These are phyloP conservation scores for Apiospora pterosperma DNA, from an alignment of 2,329 filamentous ascomycete genomes.

Conservation along the genomic window DNA sequence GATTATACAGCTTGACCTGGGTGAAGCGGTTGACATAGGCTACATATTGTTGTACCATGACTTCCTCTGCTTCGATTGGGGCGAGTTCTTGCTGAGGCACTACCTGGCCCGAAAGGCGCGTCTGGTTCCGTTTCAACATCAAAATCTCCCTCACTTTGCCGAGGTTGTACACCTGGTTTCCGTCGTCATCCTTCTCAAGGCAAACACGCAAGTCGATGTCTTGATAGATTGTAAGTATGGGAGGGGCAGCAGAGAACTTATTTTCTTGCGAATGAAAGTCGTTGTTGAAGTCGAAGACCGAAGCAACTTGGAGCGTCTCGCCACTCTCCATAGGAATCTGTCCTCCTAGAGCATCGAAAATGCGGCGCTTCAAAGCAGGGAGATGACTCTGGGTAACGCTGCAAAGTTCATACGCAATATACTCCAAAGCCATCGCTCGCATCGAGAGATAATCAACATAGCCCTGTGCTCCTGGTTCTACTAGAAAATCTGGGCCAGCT, in stretches of 20 bases:
- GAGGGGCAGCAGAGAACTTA: conserved; percentile 48
- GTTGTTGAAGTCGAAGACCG: conserved; percentile 80
- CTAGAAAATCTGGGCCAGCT: conserved; percentile 64
- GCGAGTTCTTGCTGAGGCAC: conserved; percentile 46
- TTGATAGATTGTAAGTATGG: conserved; percentile 56
- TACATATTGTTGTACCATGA: conserved; percentile 58
- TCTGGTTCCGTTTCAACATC: conserved; percentile 63
- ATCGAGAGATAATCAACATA: conserved; percentile 76
- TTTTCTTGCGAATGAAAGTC: conserved; percentile 69
- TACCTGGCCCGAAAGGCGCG: conserved; percentile 46
- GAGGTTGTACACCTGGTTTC: conserved; percentile 61
- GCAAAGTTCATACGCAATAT: conserved; percentile 81
- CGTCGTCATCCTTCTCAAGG: conserved; percentile 55
- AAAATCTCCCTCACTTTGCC: conserved; percentile 72
- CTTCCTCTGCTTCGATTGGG: conserved; percentile 55
- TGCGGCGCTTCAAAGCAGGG: conserved; percentile 65
- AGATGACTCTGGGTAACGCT: conserved; percentile 68
- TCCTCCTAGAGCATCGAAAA: conserved; percentile 74
- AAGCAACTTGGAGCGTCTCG: conserved; percentile 64
- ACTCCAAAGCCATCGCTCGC: conserved; percentile 77
- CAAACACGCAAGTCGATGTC: conserved; percentile 68
- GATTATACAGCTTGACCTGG: conserved; percentile 53
- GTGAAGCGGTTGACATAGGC: conserved; percentile 60
- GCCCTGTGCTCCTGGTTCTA: conserved; percentile 62
- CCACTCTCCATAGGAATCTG: conserved; percentile 65